Evolutionary conservation across 1,284 basidiomycete genomes (phyloP), one percentile per base, ranked within the genome.

Genomic region (Grifola frondosa): DNA sequence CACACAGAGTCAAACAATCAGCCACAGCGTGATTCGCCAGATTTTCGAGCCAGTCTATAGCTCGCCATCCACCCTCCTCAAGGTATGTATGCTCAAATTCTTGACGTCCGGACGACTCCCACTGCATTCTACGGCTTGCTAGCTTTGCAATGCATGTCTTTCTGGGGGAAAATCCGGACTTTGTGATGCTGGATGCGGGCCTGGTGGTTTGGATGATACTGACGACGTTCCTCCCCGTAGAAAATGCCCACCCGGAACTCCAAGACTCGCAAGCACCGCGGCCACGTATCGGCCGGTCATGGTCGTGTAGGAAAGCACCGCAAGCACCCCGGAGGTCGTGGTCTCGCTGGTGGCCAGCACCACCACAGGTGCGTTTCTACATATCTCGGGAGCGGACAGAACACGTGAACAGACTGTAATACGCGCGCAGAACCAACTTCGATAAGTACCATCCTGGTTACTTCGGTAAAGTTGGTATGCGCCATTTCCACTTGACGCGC

Each of bases 241-340:
- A 75, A 74, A 73, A 97, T 97, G 94, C 94, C 94, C 69, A 92
- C 94, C 69, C 91, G 80, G 69, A 79, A 94, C 75, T 81, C 85
- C 65, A 97, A 97, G 75, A 97, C 92, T 72, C 88, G 96, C 76
- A 98, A 98, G 80, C 94, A 96, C 78, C 84, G 94, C 66, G 94
- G 94, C 64, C 93, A 99, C 80, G 96, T 99, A 64, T 98, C 95
- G 59, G 94, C 94, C 66, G 94, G 94, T 78, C 88, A 98, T 75
- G 96, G 96, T 75, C 95, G 96, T 89, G 89, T 99, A 67, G 97
- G 96, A 63, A 98, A 99, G 84, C 96, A 99, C 86, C 89, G 96
- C 73, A 98, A 99, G 76, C 94, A 97, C 68, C 97, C 97, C 50
- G 96, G 96, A 80, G 96, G 96, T 92, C 91, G 96, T 75, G 96